Evolutionary conservation across 495 filamentous ascomycete genomes (phyloP).

Genomic region (Penicillium subrubescens): DNA sequence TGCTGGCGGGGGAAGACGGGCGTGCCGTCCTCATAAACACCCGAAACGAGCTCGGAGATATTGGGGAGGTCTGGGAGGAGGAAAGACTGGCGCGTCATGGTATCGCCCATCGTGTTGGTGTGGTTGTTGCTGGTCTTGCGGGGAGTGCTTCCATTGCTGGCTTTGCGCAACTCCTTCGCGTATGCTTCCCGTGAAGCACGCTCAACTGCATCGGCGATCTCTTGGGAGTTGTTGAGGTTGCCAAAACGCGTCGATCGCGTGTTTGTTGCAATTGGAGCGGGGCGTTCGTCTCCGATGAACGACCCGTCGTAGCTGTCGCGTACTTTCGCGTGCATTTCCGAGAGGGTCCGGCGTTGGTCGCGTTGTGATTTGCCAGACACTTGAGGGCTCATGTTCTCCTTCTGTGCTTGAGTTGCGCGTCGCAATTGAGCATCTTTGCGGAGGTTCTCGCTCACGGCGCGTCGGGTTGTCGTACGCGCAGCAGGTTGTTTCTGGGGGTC

Average conservation of each 20-base stretch:
- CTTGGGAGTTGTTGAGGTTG: slow-evolving; percentile 45
- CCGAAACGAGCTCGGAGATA: slow-evolving; percentile 71
- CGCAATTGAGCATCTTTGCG: slow-evolving; percentile 49
- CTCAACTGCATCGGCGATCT: slow-evolving; percentile 49
- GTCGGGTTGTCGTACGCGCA: slow-evolving; percentile 28
- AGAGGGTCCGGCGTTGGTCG: slow-evolving; percentile 47
- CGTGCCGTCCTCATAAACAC: slow-evolving; percentile 65
- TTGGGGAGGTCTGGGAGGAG: slow-evolving; percentile 69
- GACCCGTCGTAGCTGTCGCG: slow-evolving; percentile 59
- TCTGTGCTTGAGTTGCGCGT: slow-evolving; percentile 47
- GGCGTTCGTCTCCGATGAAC: slow-evolving; percentile 52
- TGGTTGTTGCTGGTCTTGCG: slow-evolving; percentile 25
- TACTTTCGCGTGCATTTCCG: slow-evolving; percentile 58
- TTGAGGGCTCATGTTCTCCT: slow-evolving; percentile 47
- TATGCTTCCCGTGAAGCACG: slow-evolving; percentile 46
- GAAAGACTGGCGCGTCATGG: slow-evolving; percentile 59
- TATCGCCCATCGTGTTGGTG: slow-evolving; percentile 38
- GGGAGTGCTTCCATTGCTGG: slow-evolving; percentile 20
- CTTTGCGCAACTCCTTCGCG: slow-evolving; percentile 37
- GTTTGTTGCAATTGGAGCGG: slow-evolving; percentile 48
- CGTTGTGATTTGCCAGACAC: slow-evolving; percentile 37
- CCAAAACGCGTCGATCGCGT: slow-evolving; percentile 60
- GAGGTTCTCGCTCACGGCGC: slow-evolving; percentile 43
- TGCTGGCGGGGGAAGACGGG: slow-evolving; percentile 59
- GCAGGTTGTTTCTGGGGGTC: slow-evolving; percentile 43